Percentiles rank a stretch among this genome's conserved stretches.
phyloP scores from a whole-genome alignment of 192 early-diverging fungal species.

The Glomus cerebriforme region DNA sequence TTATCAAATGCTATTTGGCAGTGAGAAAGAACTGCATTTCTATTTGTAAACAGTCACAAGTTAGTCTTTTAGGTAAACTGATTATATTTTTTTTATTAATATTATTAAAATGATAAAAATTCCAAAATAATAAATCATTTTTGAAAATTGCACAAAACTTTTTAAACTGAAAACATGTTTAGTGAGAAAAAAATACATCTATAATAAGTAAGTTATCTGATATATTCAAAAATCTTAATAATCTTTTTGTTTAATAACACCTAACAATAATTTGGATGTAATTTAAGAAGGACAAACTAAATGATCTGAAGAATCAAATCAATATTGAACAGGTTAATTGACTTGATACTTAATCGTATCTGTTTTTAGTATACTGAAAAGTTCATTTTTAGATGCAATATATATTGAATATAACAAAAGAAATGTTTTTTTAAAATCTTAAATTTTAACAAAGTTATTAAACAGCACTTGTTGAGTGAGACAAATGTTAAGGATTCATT shows the following conservation, averaged over 20 bases:
- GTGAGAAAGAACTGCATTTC: constrained; percentile 10
- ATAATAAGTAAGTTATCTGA: not conserved
- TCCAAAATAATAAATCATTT: not conserved
- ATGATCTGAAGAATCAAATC: constrained; percentile 13
- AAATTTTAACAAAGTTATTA: no score
- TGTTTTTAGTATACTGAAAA: not conserved
- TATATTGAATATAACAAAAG: not conserved
- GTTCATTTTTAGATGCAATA: constrained; percentile 10
- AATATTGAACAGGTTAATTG: constrained; percentile 1
- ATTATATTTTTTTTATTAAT: constrained; percentile 1
- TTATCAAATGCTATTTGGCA: not conserved
- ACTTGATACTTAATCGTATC: not conserved
- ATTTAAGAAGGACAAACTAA: not conserved
- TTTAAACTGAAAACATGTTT: no score
- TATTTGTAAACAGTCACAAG: not conserved
- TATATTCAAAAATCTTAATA: constrained; percentile 7
- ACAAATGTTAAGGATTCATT: no score
- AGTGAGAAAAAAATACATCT: not conserved
- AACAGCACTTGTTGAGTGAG: no score
- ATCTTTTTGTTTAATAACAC: not conserved
- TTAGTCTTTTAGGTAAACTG: not conserved
- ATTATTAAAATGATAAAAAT: constrained; percentile 1
- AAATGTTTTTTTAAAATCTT: not conserved
- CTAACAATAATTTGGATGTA: constrained; percentile 1
- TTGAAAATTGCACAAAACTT: not conserved